phyloP scores from a whole-genome alignment of 1,139 yeast genomes.

The Yamadazyma sp. region DNA sequence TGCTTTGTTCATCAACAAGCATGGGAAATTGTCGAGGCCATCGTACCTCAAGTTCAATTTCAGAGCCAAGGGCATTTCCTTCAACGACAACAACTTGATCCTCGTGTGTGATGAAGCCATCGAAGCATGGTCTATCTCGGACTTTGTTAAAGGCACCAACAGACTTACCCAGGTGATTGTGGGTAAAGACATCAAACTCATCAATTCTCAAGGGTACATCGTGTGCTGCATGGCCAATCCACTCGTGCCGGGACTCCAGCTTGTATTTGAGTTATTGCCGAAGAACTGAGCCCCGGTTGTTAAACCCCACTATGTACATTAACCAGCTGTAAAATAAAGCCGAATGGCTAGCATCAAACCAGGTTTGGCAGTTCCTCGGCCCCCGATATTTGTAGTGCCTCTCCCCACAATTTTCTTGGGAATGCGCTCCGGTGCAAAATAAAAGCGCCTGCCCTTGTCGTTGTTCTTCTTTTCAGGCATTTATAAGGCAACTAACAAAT shows the following conservation, averaged over 20 bases:
- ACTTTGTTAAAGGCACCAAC: constrained; percentile 48
- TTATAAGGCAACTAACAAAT: background rate
- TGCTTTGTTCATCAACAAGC: constrained; percentile 67
- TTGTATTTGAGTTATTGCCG: constrained; percentile 26
- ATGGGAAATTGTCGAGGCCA: constrained; percentile 61
- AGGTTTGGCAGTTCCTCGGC: no score
- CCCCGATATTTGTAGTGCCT: no score
- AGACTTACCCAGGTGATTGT: constrained; percentile 69
- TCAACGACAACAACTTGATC: constrained; percentile 59
- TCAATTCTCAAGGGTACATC: constrained; percentile 45
- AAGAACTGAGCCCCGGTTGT: background rate
- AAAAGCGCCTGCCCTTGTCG: no score
- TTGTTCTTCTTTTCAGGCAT: no score
- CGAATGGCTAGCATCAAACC: no score
- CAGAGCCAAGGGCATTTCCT: constrained; percentile 56
- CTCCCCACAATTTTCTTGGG: no score
- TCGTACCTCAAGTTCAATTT: constrained; percentile 63
- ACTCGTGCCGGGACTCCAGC: constrained; percentile 59
- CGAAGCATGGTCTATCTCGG: constrained; percentile 66
- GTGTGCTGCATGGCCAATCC: constrained; percentile 73
- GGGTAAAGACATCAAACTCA: constrained; percentile 61
- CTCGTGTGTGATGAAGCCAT: constrained; percentile 67
- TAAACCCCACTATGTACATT: background rate
- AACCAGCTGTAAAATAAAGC: no score
- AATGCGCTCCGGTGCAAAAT: no score